A percentile compares a stretch with the other conserved stretches of the same genome.
These are phyloP conservation scores for Haplosporangium sp. DNA, from an alignment of 371 early-diverging fungal species.

Conservation along the genomic window DNA sequence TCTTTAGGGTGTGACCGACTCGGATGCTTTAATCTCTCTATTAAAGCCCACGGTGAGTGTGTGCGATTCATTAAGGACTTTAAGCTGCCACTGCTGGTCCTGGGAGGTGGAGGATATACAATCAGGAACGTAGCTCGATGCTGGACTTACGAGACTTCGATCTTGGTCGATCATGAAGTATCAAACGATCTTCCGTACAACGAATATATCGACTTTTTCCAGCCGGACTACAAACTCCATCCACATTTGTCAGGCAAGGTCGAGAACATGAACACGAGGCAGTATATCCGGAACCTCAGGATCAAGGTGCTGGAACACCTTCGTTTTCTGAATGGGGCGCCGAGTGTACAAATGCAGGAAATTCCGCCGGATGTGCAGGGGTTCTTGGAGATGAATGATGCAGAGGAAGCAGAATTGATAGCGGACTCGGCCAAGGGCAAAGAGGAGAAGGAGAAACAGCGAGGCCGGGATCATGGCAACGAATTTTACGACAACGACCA, in stretches of 20 bases:
- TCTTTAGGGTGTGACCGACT: conserved; percentile 92
- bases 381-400: conserved; percentile 74
- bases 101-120: conserved; percentile 98
- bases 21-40: conserved; percentile 91
- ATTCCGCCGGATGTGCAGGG: conserved; percentile 86
- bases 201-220: conserved; percentile 82
- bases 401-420: conserved; percentile 63
- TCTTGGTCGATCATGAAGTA: conserved; percentile 82
- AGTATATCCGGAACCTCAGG: conserved; percentile 83
- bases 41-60: conserved; percentile 92
- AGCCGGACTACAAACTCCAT: conserved; percentile 88
- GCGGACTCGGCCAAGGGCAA: conserved; percentile 67
- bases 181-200: conserved; percentile 81
- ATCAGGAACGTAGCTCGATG: conserved; percentile 92
- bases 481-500: conserved; percentile 62
- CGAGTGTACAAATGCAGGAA: conserved; percentile 97
- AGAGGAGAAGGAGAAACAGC: conserved; percentile 60
- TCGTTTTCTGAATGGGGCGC: conserved; percentile 89
- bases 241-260: conserved; percentile 80
- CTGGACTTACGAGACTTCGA: conserved; percentile 96
- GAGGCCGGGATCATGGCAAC: conserved; percentile 47
- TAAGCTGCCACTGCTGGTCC: conserved; percentile 84
- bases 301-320: conserved; percentile 92
- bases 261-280: conserved; percentile 91
- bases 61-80: conserved; percentile 87